phyloP scores from a whole-genome alignment of 495 filamentous ascomycete genomes.

The Daldinia grandis region DNA sequence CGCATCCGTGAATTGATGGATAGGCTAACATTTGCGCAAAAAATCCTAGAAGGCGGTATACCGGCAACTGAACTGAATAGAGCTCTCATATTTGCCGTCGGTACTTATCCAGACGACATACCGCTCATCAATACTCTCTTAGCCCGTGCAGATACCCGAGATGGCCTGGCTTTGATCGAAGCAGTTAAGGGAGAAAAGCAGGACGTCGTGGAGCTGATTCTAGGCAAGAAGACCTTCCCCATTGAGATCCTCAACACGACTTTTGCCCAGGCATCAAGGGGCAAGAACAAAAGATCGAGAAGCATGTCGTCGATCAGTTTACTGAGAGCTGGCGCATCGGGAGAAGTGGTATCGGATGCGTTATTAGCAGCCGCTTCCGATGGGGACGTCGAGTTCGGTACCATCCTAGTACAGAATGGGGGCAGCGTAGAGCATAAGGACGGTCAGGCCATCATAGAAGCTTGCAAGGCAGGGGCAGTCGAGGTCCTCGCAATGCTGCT shows the following conservation, averaged over 20 bases:
- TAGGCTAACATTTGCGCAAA: constrained; percentile 52
- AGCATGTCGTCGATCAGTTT: constrained; percentile 48
- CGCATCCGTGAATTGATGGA: constrained; percentile 55
- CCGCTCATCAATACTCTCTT: constrained; percentile 51
- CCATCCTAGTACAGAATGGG: constrained; percentile 51
- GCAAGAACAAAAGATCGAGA: constrained; percentile 43
- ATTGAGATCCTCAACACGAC: constrained; percentile 41
- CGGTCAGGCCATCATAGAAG: constrained; percentile 57
- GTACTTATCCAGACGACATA: constrained; percentile 50
- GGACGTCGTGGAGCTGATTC: constrained; percentile 50
- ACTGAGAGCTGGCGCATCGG: constrained; percentile 49
- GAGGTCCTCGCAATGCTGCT: constrained; percentile 56
- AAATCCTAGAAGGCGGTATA: constrained; percentile 52
- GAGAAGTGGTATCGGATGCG: constrained; percentile 50
- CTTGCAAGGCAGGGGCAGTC: constrained; percentile 50
- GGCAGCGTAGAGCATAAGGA: constrained; percentile 55
- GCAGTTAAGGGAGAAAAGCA: constrained; percentile 49
- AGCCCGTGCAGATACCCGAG: constrained; percentile 50
- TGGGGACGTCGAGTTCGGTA: constrained; percentile 55
- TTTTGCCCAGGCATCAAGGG: constrained; percentile 47
- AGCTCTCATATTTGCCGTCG: constrained; percentile 54
- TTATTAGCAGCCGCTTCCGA: constrained; percentile 54
- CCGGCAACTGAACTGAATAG: constrained; percentile 52
- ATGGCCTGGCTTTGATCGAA: constrained; percentile 51
- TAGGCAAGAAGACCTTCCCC: constrained; percentile 48